These are phyloP conservation scores for Penicillium crustosum DNA, from an alignment of 2,329 filamentous ascomycete genomes.

Conservation along the genomic window DNA sequence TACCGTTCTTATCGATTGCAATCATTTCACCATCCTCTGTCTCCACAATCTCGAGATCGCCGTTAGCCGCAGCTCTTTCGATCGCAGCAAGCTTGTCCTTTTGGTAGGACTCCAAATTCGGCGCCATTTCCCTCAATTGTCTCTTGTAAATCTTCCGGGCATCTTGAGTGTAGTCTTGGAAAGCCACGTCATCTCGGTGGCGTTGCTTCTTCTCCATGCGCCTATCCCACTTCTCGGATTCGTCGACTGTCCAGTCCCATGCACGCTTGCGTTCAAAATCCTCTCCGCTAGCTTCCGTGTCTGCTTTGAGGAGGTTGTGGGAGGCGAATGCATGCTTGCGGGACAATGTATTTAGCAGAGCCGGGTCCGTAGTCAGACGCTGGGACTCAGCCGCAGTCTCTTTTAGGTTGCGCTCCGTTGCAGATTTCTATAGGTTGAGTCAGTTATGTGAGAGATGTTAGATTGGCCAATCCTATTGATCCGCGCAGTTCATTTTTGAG, in stretches of 20 bases:
- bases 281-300: conserved; percentile 77
- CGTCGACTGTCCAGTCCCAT: conserved; percentile 98
- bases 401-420: conserved; percentile 64
- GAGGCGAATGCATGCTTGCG: conserved; percentile 84
- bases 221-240: conserved; percentile 91
- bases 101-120: conserved; percentile 81
- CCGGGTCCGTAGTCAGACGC: conserved; percentile 73
- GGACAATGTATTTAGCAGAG: conserved; percentile 72
- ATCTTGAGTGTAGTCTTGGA: conserved; percentile 84
- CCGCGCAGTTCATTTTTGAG: background rate
- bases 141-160: conserved; percentile 92
- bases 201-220: conserved; percentile 81
- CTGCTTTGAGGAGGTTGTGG: conserved; percentile 90
- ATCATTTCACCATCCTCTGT: conserved; percentile 93
- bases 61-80: conserved; percentile 78
- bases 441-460: conserved; percentile 14
- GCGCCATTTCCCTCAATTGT: conserved; percentile 73
- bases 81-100: conserved; percentile 81
- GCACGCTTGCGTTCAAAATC: conserved; percentile 98
- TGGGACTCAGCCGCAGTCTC: conserved; percentile 82
- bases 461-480: background rate
- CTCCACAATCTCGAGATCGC: conserved; percentile 89
- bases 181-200: conserved; percentile 80
- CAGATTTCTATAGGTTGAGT: conserved; percentile 40
- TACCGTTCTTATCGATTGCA: conserved; percentile 86